Evolutionary conservation across 2,329 filamentous ascomycete genomes (phyloP).

Genomic region (Aspergillus texensis): DNA sequence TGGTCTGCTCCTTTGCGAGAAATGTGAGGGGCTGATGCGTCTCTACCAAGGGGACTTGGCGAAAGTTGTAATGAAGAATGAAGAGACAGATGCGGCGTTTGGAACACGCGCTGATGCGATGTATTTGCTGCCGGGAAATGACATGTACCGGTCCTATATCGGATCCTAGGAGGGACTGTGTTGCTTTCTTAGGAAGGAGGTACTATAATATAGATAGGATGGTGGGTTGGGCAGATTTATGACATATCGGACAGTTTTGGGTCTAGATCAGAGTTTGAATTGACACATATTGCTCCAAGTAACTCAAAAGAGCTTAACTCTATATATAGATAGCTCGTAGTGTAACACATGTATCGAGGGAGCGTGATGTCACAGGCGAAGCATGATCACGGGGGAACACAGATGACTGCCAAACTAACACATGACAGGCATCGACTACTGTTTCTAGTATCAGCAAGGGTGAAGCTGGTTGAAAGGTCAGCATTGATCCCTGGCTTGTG

Average conservation of each 20-base stretch:
- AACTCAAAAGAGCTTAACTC: background rate
- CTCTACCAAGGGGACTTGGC: conserved; percentile 23
- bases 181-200: background rate
- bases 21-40: conserved; percentile 25
- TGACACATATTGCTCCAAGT: background rate
- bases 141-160: conserved; percentile 21
- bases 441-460: background rate
- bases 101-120: conserved; percentile 30
- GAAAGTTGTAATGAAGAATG: conserved; percentile 19
- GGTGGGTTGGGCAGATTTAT: background rate
- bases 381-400: background rate
- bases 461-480: background rate
- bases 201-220: background rate
- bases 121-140: conserved; percentile 26
- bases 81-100: conserved; percentile 12
- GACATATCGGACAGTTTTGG: background rate
- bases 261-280: background rate
- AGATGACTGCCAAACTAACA: background rate
- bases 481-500: background rate
- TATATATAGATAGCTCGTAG: background rate
- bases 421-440: background rate
- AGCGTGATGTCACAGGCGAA: background rate
- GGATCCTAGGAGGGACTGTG: background rate
- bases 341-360: background rate
- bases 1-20: conserved; percentile 33